Conservation (phyloP, 2,329 filamentous ascomycete genomes). For the Neofusicoccum sp. region DNA sequence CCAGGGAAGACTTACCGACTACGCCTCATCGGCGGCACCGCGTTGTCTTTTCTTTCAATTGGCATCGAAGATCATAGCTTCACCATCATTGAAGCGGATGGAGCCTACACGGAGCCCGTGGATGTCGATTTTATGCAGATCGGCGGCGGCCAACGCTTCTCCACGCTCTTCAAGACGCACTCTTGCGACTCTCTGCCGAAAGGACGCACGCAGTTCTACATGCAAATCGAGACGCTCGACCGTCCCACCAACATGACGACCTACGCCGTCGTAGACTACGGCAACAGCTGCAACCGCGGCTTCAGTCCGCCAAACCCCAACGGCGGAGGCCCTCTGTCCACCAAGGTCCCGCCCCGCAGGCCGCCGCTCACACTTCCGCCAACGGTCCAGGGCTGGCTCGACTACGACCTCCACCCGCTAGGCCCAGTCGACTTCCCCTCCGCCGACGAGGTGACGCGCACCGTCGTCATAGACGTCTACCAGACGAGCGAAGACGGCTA, state of each 20-base stretch:
- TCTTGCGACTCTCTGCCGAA: constrained; percentile 30
- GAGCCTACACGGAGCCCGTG: constrained; percentile 50
- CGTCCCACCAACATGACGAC: constrained; percentile 46
- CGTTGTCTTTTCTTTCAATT: constrained; percentile 56
- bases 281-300: background rate
- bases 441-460: constrained; percentile 32
- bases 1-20: constrained; percentile 62
- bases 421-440: constrained; percentile 33
- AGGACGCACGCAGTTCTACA: constrained; percentile 40
- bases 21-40: constrained; percentile 58
- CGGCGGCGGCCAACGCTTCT: constrained; percentile 60
- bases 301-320: background rate
- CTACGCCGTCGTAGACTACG: constrained; percentile 52
- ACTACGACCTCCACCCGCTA: constrained; percentile 39
- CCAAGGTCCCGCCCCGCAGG: constrained; percentile 21
- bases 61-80: constrained; percentile 54
- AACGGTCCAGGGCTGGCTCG: constrained; percentile 36
- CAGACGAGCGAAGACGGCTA: constrained; percentile 20
- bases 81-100: constrained; percentile 61
- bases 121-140: constrained; percentile 54
- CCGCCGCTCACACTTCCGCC: constrained; percentile 33
- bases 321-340: background rate
- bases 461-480: constrained; percentile 32
- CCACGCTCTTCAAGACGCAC: constrained; percentile 56
- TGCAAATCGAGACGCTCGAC: constrained; percentile 53